phyloP scores from a whole-genome alignment of 441 rosid species.

The Bruguiera hainesii region DNA sequence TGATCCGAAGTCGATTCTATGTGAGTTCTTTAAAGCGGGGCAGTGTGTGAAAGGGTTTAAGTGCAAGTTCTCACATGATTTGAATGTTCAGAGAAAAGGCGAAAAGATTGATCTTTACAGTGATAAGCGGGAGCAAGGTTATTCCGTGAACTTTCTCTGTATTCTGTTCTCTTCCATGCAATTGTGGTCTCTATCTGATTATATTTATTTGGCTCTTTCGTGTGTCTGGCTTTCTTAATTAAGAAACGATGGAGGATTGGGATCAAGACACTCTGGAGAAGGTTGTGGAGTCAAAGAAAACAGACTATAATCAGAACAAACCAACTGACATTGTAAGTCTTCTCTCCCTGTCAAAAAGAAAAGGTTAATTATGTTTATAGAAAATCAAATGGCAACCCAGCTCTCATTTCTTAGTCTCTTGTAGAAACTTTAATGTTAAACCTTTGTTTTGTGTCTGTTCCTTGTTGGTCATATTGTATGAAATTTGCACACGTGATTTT shows the following conservation, averaged over 20 bases:
- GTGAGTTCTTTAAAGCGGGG: slow-evolving; percentile 86
- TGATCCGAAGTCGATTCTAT: slow-evolving; percentile 88
- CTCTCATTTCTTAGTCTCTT: neutral
- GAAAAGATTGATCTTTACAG: slow-evolving; percentile 90
- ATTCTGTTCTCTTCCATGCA: neutral
- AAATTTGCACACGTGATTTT: neutral
- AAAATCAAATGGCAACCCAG: neutral
- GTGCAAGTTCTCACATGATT: slow-evolving; percentile 94
- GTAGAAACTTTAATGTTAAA: slow-evolving; percentile 1
- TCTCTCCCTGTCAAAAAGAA: neutral
- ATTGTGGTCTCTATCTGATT: neutral
- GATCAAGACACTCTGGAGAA: slow-evolving; percentile 94
- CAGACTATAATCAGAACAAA: slow-evolving; percentile 76
- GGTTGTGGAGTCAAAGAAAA: slow-evolving; percentile 83
- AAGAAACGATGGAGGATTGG: slow-evolving; percentile 91
- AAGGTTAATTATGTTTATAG: neutral
- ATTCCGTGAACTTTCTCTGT: neutral
- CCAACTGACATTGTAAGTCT: slow-evolving; percentile 85
- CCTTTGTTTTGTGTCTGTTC: neutral
- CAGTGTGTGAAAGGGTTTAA: slow-evolving; percentile 90
- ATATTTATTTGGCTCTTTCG: slow-evolving; percentile 3
- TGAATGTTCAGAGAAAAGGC: slow-evolving; percentile 93
- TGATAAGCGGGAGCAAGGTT: slow-evolving; percentile 77
- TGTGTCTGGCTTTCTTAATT: slow-evolving; percentile 9
- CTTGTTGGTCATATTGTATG: neutral